These are phyloP conservation scores for Trichoderma asperellum DNA, from an alignment of 2,329 filamentous ascomycete genomes.

Conservation along the genomic window DNA sequence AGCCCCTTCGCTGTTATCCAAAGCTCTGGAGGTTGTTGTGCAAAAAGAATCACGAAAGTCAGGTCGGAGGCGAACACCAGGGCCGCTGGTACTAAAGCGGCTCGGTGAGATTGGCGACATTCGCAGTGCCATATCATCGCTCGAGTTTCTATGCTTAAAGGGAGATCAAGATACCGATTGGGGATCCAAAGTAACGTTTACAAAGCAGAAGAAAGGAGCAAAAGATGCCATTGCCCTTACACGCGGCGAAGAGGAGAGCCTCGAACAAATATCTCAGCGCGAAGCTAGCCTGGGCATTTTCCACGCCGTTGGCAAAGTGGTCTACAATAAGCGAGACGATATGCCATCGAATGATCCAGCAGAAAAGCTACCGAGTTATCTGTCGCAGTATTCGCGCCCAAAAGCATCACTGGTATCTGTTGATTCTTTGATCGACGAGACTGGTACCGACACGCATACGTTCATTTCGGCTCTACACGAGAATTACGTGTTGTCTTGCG, in stretches of 20 bases:
- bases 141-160: conserved; percentile 90
- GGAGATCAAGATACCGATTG: conserved; percentile 74
- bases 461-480: conserved; percentile 91
- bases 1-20: conserved; percentile 81
- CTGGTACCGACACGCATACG: conserved; percentile 87
- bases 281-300: conserved; percentile 93
- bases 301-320: conserved; percentile 91
- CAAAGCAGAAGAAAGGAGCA: conserved; percentile 66
- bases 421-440: conserved; percentile 86
- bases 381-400: conserved; percentile 61
- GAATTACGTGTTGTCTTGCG: conserved; percentile 88
- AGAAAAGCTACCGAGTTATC: conserved; percentile 63
- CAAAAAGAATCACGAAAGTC: conserved; percentile 84
- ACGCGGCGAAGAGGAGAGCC: conserved; percentile 74
- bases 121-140: conserved; percentile 84
- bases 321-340: conserved; percentile 90
- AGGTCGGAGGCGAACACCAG: conserved; percentile 73
- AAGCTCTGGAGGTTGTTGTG: conserved; percentile 80
- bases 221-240: conserved; percentile 67
- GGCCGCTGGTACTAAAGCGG: conserved; percentile 74
- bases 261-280: conserved; percentile 81
- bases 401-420: conserved; percentile 68
- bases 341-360: conserved; percentile 47
- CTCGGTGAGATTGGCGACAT: conserved; percentile 90
- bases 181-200: conserved; percentile 73